These are phyloP conservation scores for Apiotrichum porosum DNA, from an alignment of 1,284 basidiomycete species.

Conservation along the genomic window DNA sequence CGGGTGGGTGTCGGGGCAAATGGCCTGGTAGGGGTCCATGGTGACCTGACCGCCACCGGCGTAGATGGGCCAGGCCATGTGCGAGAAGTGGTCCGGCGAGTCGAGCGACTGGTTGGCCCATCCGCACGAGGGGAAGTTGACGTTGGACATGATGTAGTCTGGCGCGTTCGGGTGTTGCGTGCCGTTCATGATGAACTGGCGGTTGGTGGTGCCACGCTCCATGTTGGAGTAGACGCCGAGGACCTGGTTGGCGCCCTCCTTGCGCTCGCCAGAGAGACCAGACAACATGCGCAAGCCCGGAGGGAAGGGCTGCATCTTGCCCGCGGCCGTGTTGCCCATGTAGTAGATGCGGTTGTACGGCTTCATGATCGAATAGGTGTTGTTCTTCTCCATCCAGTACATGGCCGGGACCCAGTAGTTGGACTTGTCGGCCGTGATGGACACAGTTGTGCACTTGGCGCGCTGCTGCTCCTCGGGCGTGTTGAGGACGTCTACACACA, in stretches of 20 bases:
- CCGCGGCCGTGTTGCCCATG: constrained; percentile 10
- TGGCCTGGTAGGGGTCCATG: background rate
- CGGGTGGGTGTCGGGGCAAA: constrained; percentile 15
- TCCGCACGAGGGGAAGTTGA: constrained; percentile 40
- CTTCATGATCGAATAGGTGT: constrained; percentile 27
- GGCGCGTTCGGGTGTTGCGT: constrained; percentile 4
- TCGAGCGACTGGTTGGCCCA: constrained; percentile 29
- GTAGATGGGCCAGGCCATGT: constrained; percentile 39
- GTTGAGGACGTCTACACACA: constrained; percentile 18
- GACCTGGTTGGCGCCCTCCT: background rate
- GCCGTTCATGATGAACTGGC: constrained; percentile 28
- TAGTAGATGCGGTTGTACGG: constrained; percentile 42
- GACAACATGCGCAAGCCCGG: constrained; percentile 50
- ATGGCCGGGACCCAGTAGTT: constrained; percentile 47
- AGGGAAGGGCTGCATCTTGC: constrained; percentile 34
- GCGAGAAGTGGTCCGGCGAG: constrained; percentile 41
- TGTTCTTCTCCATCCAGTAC: constrained; percentile 45
- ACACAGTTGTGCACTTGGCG: constrained; percentile 28
- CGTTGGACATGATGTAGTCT: constrained; percentile 17
- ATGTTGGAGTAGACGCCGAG: too few species aligned
- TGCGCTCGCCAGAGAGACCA: constrained; percentile 37
- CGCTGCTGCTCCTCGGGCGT: constrained; percentile 16
- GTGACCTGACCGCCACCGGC: background rate
- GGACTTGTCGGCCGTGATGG: constrained; percentile 32
- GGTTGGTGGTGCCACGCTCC: too few species aligned